Evolutionary conservation across 768 basidiomycete genomes (phyloP).

Genomic region (Hericium coralloides): DNA sequence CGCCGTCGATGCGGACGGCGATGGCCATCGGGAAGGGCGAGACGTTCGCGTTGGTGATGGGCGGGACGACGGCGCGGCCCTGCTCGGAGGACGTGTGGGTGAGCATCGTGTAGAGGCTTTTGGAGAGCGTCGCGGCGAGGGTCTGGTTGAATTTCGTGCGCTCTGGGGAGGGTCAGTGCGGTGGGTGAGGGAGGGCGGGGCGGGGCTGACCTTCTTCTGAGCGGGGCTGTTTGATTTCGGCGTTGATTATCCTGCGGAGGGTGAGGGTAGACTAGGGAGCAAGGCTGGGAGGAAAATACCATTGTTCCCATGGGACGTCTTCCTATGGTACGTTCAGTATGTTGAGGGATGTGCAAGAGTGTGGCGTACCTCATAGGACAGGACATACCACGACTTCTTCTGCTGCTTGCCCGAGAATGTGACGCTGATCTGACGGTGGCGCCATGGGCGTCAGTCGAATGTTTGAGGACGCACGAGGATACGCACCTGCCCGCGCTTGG

Average conservation of each 20-base stretch:
- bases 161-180: neutral
- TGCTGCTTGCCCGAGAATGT: conserved; percentile 71
- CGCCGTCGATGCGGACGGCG: conserved; percentile 55
- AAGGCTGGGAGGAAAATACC: conserved; percentile 31
- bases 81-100: conserved; percentile 71
- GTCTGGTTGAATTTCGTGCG: conserved; percentile 46
- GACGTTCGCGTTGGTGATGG: conserved; percentile 63
- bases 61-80: conserved; percentile 66
- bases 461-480: neutral
- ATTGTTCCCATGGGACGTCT: conserved; percentile 83
- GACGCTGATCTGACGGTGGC: conserved; percentile 44
- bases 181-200: neutral
- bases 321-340: conserved; percentile 33
- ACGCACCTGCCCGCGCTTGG: conserved; percentile 60
- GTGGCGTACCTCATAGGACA: conserved; percentile 34
- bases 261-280: neutral
- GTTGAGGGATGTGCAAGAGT: neutral
- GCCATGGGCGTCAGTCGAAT: neutral
- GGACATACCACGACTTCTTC: conserved; percentile 73
- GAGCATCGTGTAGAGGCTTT: conserved; percentile 62
- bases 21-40: conserved; percentile 78
- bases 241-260: conserved; percentile 60
- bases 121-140: conserved; percentile 54
- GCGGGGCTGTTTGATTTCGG: conserved; percentile 66
- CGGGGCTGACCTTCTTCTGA: conserved; percentile 43